Conservation (phyloP, 2,329 filamentous ascomycete genomes). For the Neofusicoccum umdonicola region DNA sequence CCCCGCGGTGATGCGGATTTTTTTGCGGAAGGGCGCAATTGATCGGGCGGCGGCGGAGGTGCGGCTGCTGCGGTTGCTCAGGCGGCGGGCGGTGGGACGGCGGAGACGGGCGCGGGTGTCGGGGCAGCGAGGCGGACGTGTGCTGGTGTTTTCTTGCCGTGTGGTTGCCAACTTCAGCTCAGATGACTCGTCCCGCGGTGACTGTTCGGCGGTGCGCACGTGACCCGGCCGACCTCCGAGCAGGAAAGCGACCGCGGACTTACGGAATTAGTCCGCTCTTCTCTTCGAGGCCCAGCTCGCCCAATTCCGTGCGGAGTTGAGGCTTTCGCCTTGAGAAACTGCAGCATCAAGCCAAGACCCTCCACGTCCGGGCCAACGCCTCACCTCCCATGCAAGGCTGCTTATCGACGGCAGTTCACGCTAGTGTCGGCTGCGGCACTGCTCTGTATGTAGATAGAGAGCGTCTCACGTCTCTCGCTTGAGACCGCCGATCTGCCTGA, state of each 20-base stretch:
- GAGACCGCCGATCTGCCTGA: neutral
- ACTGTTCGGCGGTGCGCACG: constrained; percentile 1
- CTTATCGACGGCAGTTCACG: too few species aligned
- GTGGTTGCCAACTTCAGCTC: neutral
- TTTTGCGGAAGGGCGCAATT: neutral
- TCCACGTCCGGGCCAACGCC: too few species aligned
- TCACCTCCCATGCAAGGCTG: too few species aligned
- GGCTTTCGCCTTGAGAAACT: too few species aligned
- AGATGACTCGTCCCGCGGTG: neutral
- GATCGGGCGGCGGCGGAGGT: neutral
- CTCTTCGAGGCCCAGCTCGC: neutral
- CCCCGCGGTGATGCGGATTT: neutral
- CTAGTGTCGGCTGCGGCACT: too few species aligned
- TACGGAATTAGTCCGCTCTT: neutral
- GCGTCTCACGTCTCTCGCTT: neutral
- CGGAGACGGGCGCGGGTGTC: neutral
- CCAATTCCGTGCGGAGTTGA: neutral
- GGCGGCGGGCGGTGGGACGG: neutral
- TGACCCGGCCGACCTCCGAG: neutral
- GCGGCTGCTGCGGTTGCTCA: neutral
- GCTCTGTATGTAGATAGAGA: neutral
- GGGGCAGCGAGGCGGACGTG: neutral
- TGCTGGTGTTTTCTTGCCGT: neutral
- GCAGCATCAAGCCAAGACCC: too few species aligned
- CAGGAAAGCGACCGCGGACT: neutral